Base-by-base conservation (phyloP, 2,329 filamentous ascomycete genomes). In the Sclerotinia minor region DNA sequence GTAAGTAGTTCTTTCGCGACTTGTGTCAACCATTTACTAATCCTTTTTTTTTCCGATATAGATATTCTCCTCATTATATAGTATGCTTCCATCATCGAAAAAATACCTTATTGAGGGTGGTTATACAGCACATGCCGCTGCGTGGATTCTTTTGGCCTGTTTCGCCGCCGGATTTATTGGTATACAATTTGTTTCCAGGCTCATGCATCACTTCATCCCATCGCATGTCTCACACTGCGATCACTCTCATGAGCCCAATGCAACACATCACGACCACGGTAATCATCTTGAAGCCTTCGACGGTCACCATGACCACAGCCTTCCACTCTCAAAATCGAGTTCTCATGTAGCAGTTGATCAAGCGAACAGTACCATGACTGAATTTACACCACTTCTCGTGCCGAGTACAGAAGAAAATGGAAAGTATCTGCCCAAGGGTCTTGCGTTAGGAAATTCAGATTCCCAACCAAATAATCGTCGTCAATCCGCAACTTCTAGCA, bases 31-130 rank as follows among this genome's bases (percentile, higher is more conserved):
- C 45, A 24, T 38, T 50, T 24, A 29, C 65, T 64, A 41, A 67
- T 38, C 26, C 19, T n/a, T 49, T 49, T 19, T 29, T 3, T 2
- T 13, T n/a, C n/a, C n/a, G n/a, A 13, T 38, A 19, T n/a, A 97
- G 93, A 85, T 97, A 52, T 97, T 97, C 79, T 97, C 94, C 47
- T 89, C 94, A 1, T 80, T 98, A 41, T 96, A 94, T 78, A 95
- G 89, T 79, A 97, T 98, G 91, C 84, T 98, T 9, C 94, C 94
- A 13, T 92, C 92, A 26, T 89, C 94, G 2, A 93, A 90, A 76
- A 83, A 83, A 50, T 97, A 96, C 76, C 84, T 99, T 4, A 82
- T 84, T 69, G 83, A 87, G 66, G 90, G 88, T 64, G 89, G 88
- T 21, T 88, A 89, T 78, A 83, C 85, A 9, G 82, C 91, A 3